Evolutionary conservation across 768 basidiomycete species (phyloP), one percentile per base, ranked within the genome.

Genomic region (Suillus cothurnatus): DNA sequence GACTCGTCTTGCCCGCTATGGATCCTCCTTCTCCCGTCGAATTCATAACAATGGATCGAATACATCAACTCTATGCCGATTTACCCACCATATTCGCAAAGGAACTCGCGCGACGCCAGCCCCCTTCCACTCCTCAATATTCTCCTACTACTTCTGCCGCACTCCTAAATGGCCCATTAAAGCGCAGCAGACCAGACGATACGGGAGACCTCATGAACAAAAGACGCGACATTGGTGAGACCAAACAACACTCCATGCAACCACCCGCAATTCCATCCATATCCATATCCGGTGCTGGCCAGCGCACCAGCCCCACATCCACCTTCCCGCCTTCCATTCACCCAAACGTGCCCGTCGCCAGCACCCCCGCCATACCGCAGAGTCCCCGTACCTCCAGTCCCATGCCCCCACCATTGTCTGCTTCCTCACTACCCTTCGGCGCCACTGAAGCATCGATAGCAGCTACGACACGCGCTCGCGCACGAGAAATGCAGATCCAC

Each of bases 221-320:
- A 74, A 83, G 91, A 21, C 82, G 88, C 23, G 88, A 92, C 70
- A 87, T 86, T 1, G 91, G 91, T 39, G 90, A 92, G 67, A 77
- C 76, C 49, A 88, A 87, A 70, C 66, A 69, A 23, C 72, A 76
- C 66, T 78, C 81, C 69, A 80, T 82, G 78, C 82, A 81, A 2
- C 81, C 84, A 0, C 81, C 81, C 19, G 62, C 71, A 52, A 66
- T 64, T 2, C 73, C 80, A 26, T 70, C 78, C 38, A 76, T 78
- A 67, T 76, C 77, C 11, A 61, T 61, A 56, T 56, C 58, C 21
- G 41, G 66, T 57, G 49, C 64, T 57, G n/a, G 60, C n/a, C 59
- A 70, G 26, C 71, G 71, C 49, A 45, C 65, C 41, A 70, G 72
- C 71, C 75, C 66, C 62, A 68, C 68, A 59, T 70, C 6, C 55